Evolutionary conservation across 352 stramenopile genomes (phyloP).

Genomic region (Globisporangium polare): DNA sequence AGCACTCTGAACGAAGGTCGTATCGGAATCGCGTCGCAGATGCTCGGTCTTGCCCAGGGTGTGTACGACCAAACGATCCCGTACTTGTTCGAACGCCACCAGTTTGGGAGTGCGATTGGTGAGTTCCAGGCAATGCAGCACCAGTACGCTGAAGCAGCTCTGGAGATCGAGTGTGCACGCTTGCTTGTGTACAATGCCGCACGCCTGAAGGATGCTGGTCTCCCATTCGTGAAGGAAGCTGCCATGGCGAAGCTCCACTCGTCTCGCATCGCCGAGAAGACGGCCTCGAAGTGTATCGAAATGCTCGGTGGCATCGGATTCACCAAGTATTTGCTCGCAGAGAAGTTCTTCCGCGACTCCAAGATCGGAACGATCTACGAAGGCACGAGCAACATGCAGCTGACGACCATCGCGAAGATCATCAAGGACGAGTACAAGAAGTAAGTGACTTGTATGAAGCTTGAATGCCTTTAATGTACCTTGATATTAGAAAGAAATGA

Average conservation of each 20-base stretch:
- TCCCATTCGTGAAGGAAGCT: slow-evolving; percentile 96
- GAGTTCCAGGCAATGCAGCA: slow-evolving; percentile 97
- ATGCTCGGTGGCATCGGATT: slow-evolving; percentile 95
- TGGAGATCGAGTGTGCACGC: slow-evolving; percentile 92
- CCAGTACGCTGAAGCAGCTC: slow-evolving; percentile 93
- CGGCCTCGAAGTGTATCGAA: slow-evolving; percentile 95
- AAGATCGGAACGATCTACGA: slow-evolving; percentile 98
- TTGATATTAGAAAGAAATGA: slow-evolving; percentile 8
- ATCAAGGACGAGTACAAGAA: slow-evolving; percentile 88
- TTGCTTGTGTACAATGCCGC: slow-evolving; percentile 95
- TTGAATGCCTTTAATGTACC: background rate
- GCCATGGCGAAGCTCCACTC: slow-evolving; percentile 96
- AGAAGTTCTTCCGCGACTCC: slow-evolving; percentile 97
- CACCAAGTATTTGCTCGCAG: slow-evolving; percentile 91
- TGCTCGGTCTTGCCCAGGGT: slow-evolving; percentile 95
- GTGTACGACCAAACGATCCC: slow-evolving; percentile 94
- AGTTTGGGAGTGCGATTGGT: slow-evolving; percentile 93
- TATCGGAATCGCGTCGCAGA: slow-evolving; percentile 97
- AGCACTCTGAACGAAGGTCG: slow-evolving; percentile 94
- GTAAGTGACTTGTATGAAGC: slow-evolving; percentile 19
- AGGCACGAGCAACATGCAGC: slow-evolving; percentile 97
- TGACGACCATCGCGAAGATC: slow-evolving; percentile 91
- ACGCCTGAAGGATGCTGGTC: slow-evolving; percentile 91
- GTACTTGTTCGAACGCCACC: slow-evolving; percentile 95
- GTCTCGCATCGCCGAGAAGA: slow-evolving; percentile 93